Evolutionary conservation across 495 filamentous ascomycete species (phyloP).

Genomic region (Hypoxylon fragiforme): DNA sequence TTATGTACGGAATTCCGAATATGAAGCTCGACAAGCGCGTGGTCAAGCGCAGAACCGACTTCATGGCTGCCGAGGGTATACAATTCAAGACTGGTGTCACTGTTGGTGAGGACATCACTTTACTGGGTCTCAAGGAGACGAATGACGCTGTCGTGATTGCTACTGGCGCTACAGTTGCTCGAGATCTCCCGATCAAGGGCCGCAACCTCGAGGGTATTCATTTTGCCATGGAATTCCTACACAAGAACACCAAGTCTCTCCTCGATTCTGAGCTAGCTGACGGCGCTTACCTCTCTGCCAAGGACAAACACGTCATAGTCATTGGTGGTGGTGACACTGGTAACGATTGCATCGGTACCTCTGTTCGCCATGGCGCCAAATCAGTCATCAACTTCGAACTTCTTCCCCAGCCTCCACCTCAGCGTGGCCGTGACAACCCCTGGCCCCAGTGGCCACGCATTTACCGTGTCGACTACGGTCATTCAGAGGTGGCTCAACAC

Average conservation of each 20-base stretch:
- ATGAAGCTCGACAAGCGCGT: slow-evolving; percentile 99
- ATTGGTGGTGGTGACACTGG: slow-evolving; percentile 99
- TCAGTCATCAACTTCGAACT: slow-evolving; percentile 98
- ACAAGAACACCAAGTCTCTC: slow-evolving; percentile 97
- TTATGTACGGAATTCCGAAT: slow-evolving; percentile 99
- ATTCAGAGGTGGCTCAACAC: slow-evolving; percentile 95
- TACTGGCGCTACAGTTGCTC: slow-evolving; percentile 95
- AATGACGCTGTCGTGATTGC: slow-evolving; percentile 91
- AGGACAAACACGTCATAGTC: slow-evolving; percentile 95
- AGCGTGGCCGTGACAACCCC: slow-evolving; percentile 95
- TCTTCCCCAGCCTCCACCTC: slow-evolving; percentile 88
- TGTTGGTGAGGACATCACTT: slow-evolving; percentile 78
- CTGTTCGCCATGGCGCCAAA: slow-evolving; percentile 95
- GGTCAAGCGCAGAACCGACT: slow-evolving; percentile 92
- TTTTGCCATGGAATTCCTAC: slow-evolving; percentile 98
- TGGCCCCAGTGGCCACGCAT: slow-evolving; percentile 99
- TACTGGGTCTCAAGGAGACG: slow-evolving; percentile 73
- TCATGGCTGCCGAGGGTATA: slow-evolving; percentile 93
- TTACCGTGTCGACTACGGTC: slow-evolving; percentile 97
- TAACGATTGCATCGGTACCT: slow-evolving; percentile 99
- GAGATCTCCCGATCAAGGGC: slow-evolving; percentile 91
- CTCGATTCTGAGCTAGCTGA: slow-evolving; percentile 90
- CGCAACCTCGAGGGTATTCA: slow-evolving; percentile 93
- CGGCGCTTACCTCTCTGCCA: slow-evolving; percentile 90
- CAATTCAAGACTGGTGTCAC: slow-evolving; percentile 75